Evolutionary conservation across 2,329 filamentous ascomycete species (phyloP), one percentile per base, ranked within the genome.

Genomic region (Cytospora mali): DNA sequence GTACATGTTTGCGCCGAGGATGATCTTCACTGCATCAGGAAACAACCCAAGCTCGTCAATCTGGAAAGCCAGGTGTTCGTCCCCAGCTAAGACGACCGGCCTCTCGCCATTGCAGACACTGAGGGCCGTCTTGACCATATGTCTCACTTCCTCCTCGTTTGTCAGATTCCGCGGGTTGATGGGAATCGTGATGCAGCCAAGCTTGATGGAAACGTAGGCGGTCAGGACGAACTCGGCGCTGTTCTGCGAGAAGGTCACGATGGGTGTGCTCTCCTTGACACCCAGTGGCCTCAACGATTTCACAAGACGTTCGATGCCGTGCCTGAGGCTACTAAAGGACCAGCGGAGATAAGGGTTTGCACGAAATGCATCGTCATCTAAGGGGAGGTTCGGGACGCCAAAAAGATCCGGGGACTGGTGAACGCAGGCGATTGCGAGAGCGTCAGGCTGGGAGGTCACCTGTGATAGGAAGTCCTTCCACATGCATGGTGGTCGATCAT

Each of bases 211-310:
- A 3, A 46, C 59, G 6, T 52, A 62, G 23, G 5, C 1, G 3
- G n/a, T 18, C 25, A 62, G 53, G 13, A 62, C 59, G 6, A 14
- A 62, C 9, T 62, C 59, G 52, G 53, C 53, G 53, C 52, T 39
- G 31, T 62, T 62, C 25, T 52, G 46, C 18, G 33, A 48, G 16
- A 62, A 62, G 14, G 46, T 62, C n/a, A 62, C 59, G 28, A 62
- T 18, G 18, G 53, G 46, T 10, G 52, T 33, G 27, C 33, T 23
- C 27, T 18, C 31, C 25, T 33, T 52, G 13, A 62, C 25, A 4
- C 33, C 53, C 2, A 62, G 25, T 25, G 52, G 52, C 23, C 33
- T 33, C 59, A 33, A 27, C 28, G 59, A 42, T 31, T 29, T 52
- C 31, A 46, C 53, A 13, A 62, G 35, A 3, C 53, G 53, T 5